A percentile compares a stretch with the other conserved stretches of the same genome.
Conservation (phyloP, 345 rosid genomes). For the Pseudoturritis turrita region DNA sequence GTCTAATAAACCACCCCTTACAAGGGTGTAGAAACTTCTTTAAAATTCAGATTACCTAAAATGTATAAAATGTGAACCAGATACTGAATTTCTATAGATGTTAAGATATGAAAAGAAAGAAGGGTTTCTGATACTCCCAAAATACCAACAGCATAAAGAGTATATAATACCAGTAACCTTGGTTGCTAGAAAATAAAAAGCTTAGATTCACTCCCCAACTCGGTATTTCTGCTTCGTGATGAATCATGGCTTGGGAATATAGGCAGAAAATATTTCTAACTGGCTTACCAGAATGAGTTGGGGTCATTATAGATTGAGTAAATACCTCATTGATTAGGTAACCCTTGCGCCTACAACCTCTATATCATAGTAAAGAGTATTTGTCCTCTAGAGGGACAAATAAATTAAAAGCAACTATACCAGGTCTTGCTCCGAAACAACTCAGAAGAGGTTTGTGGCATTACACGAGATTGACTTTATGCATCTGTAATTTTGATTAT, state of each 20-base stretch:
- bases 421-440: constrained; percentile 20
- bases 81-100: constrained; percentile 47
- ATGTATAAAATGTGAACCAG: constrained; percentile 35
- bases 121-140: constrained; percentile 46
- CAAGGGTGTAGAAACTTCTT: constrained; percentile 62
- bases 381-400: not conserved
- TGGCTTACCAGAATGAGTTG: constrained; percentile 46
- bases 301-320: constrained; percentile 11
- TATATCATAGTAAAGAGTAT: not conserved
- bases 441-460: constrained; percentile 19
- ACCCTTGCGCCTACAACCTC: not conserved
- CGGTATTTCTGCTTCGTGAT: constrained; percentile 41
- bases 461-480: constrained; percentile 1
- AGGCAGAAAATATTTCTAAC: constrained; percentile 9
- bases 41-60: constrained; percentile 31
- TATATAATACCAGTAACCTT: constrained; percentile 28
- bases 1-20: constrained; percentile 76
- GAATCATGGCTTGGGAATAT: constrained; percentile 37
- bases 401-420: constrained; percentile 33
- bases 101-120: constrained; percentile 41
- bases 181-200: constrained; percentile 51
- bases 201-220: constrained; percentile 45
- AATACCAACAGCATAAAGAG: constrained; percentile 40
- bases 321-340: constrained; percentile 24
- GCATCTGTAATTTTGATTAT: not conserved